Base-by-base conservation (phyloP, 1,139 yeast genomes). In the Trichomonascaceae sp. region DNA sequence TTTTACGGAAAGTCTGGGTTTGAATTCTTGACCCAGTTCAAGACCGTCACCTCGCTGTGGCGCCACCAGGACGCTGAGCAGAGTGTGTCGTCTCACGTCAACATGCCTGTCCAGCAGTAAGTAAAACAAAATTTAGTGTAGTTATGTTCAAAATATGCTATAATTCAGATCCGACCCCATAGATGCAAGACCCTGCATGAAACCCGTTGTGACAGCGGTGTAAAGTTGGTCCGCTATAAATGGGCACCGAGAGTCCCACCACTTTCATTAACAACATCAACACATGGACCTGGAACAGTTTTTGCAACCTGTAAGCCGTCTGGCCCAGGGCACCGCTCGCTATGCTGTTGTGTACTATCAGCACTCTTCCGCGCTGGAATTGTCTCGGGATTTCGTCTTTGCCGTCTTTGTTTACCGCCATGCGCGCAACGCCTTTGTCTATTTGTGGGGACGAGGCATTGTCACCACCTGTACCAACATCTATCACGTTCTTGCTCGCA, bases 1-100 rank as follows among this genome's bases (percentile, higher is more conserved):
- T 78, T 78, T 55, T 78, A 78, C 56, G 89, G 89, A 41, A 74
- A 76, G 61, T 71, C 79, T 11, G 87, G 87, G 29, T 56, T 78
- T 34, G 66, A 75, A 31, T 78, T 78, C 59, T 65, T 76, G 60
- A 78, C 87, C 30, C 78, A 76, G 62, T 72, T 79, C 49, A 78
- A 78, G 65, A 78, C 89, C 20, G 76, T 77, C 42, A 78, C 89
- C 20, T 56, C 74, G 27, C 68, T 69, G 45, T 78, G 89, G 89
- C 69, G 71, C 51, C 60, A 72, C 28, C 69, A 68, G 46, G 68
- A 69, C 36, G 71, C 73, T 30, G 23, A 20, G 23, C 6, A 6
- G 11, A 60, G 56, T 16, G 71, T 66, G 16, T 65, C 64, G 38
- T 74, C 81, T 13, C 65, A 76, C 18, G 69, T 60, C 13, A 50